Percentiles rank a stretch among this genome's conserved stretches.
phyloP scores from a whole-genome alignment of 805 yeast species.

The Danielia oregonensis region DNA sequence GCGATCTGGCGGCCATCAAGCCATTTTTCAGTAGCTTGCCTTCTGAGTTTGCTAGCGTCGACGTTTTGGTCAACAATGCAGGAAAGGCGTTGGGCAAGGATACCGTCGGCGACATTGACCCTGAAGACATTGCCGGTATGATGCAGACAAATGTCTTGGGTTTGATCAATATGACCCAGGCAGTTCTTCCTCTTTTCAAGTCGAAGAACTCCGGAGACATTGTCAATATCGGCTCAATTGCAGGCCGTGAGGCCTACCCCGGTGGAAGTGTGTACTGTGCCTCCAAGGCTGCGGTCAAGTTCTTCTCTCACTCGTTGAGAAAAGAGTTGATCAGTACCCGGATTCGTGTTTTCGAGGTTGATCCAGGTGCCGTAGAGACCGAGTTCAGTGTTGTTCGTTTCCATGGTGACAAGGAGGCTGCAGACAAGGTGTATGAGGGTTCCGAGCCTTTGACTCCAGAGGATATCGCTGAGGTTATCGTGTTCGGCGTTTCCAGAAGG shows the following conservation, averaged over 20 bases:
- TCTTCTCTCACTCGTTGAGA: constrained; percentile 31
- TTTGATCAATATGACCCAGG: constrained; percentile 34
- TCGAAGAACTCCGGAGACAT: constrained; percentile 34
- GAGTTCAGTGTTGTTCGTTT: constrained; percentile 36
- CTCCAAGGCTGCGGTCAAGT: constrained; percentile 34
- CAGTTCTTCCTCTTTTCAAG: constrained; percentile 34
- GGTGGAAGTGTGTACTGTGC: constrained; percentile 40
- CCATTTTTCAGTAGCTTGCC: constrained; percentile 31
- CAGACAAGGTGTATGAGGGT: constrained; percentile 33
- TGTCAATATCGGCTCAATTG: constrained; percentile 36
- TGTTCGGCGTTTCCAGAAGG: constrained; percentile 32
- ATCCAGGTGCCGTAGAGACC: constrained; percentile 40
- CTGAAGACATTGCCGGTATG: constrained; percentile 34
- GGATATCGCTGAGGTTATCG: constrained; percentile 39
- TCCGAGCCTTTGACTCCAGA: constrained; percentile 31
- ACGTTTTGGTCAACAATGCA: constrained; percentile 37
- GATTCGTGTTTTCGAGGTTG: constrained; percentile 37
- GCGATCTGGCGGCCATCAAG: constrained; percentile 21
- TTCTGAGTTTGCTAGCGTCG: constrained; percentile 32
- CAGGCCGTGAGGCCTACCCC: constrained; percentile 37
- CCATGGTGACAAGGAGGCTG: constrained; percentile 28
- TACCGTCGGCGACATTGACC: constrained; percentile 27
- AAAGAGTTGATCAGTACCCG: constrained; percentile 34
- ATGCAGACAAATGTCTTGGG: constrained; percentile 36
- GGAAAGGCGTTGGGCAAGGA: constrained; percentile 37